A percentile compares a stretch with the other conserved stretches of the same genome.
These are phyloP conservation scores for Pseudogymnoascus sp. DNA, from an alignment of 2,329 filamentous ascomycete species.

Conservation along the genomic window DNA sequence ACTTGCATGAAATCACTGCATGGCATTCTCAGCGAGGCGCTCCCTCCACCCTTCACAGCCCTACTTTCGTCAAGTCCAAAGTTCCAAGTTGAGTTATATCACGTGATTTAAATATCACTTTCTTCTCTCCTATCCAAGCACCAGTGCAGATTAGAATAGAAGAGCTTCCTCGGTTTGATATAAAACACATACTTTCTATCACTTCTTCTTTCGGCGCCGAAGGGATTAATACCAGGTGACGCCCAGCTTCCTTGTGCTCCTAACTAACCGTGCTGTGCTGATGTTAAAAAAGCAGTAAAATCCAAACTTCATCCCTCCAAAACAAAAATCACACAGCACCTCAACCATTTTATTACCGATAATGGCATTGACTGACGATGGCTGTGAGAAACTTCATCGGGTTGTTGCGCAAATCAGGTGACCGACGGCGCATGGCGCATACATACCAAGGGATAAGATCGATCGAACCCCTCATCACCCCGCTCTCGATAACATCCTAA, in stretches of 20 bases:
- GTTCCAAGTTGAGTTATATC: not conserved
- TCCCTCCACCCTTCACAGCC: not conserved
- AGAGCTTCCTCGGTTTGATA: not conserved
- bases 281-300: not conserved
- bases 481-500: constrained; percentile 7
- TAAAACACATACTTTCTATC: not conserved
- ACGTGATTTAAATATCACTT: not conserved
- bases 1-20: constrained; percentile 7
- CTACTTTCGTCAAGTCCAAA: not conserved
- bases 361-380: not conserved
- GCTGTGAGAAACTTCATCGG: not conserved
- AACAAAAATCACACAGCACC: not conserved
- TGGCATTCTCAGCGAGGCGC: not conserved
- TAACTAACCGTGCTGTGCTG: not conserved
- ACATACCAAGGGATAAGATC: not conserved
- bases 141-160: too few relatives aligned
- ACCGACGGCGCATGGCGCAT: not conserved
- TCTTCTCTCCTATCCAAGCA: not conserved
- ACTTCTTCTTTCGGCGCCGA: not conserved
- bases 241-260: not conserved
- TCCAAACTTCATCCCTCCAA: not conserved
- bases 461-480: constrained; percentile 1
- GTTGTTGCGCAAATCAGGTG: not conserved
- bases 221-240: not conserved
- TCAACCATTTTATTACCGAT: not conserved